These are phyloP conservation scores for Cryphonectria naterciae DNA, from an alignment of 2,329 filamentous ascomycete species.

Conservation along the genomic window DNA sequence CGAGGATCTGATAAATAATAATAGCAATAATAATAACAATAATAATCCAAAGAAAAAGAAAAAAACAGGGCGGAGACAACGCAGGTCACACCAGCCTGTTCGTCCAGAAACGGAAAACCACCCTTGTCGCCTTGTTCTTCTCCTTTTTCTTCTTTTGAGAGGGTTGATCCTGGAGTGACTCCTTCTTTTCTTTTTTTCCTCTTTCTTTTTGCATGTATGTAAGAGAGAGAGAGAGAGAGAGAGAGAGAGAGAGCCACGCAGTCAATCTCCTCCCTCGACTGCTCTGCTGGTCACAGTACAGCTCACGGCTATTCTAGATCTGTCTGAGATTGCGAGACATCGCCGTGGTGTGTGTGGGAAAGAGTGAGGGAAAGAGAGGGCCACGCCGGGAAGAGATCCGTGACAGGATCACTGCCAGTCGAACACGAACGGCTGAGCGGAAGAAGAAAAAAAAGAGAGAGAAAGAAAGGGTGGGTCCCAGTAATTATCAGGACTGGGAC, in stretches of 20 bases:
- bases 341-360: background rate
- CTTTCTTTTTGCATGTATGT: background rate
- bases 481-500: slow-evolving; percentile 22
- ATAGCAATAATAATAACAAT: background rate
- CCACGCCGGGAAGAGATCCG: background rate
- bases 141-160: too few species aligned
- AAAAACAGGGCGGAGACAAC: background rate
- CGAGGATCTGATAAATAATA: slow-evolving; percentile 23
- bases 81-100: slow-evolving; percentile 10
- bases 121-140: slow-evolving; percentile 21
- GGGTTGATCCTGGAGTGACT: background rate
- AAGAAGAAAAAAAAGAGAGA: background rate
- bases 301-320: background rate
- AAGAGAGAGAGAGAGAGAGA: too few species aligned
- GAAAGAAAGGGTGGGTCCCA: slow-evolving; percentile 3
- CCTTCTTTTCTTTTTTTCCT: background rate
- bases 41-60: too few species aligned
- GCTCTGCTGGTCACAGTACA: background rate
- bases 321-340: background rate
- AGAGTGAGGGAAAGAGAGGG: background rate
- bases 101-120: slow-evolving; percentile 24
- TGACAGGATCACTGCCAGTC: background rate
- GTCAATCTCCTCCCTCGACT: background rate
- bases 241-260: background rate
- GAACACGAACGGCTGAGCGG: background rate